Evolutionary conservation across 2,329 filamentous ascomycete species (phyloP), one percentile per base, ranked within the genome.

Genomic region (Scytalidium sp.): DNA sequence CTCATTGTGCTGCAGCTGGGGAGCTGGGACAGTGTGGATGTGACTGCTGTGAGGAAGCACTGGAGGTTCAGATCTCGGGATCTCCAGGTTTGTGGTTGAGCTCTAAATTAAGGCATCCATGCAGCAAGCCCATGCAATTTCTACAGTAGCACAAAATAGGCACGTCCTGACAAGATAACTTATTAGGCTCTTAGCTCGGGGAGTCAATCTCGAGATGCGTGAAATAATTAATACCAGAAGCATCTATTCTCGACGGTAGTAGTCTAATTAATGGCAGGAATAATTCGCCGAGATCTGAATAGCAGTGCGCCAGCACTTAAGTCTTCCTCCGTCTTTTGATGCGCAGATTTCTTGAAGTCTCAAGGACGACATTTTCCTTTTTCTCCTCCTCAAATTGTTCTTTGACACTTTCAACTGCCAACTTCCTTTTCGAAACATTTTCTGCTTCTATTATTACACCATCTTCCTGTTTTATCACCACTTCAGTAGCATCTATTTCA

Each of bases 401-500:
- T 46, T 60, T 58, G 4, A 55, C 40, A 4, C 48, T 54, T 11
- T 56, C 54, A 3, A 54, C 13, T 21, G 29, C 13, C 53, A 56
- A 54, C 43, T 52, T 42, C 22, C 47, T 43, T 41, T 52, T 52
- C 15, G 43, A 17, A 36, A 53, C 46, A 11, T 56, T 47, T 27
- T 57, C 59, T 11, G 51, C 44, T 41, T 61, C 55, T 13, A 56
- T 15, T 2, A 56, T n/a, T n/a, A 11, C 50, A n/a, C 50, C 55
- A 13, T 56, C 50, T 48, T 64, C 64, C 47, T 62, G 56, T 46
- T 68, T 62, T 19, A 63, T 60, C 53, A 66, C 67, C 27, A 60
- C 56, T 41, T 67, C 65, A 25, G 75, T 71, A 42, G 73, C 69
- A 49, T 78, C 73, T 19, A 80, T 61, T 56, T 78, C 73, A 8